Evolutionary conservation across 164 flowering plant species (phyloP), one percentile per base, ranked within the genome.

Genomic region (Piper betle): DNA sequence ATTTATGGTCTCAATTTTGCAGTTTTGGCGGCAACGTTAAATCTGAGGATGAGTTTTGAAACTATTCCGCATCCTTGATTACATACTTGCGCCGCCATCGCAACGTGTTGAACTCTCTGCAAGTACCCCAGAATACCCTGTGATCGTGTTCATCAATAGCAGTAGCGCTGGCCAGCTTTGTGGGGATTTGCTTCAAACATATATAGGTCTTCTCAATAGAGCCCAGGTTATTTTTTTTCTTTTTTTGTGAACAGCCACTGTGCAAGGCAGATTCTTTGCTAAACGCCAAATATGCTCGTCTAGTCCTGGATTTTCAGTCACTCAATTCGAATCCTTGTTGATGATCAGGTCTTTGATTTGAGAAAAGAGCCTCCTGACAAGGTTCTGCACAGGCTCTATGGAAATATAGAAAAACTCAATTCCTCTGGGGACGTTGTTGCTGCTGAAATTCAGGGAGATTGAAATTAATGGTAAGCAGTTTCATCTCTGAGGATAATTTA

Each of bases 91-190:
- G 11, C 74, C 80, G 33, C 2, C 33, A 16, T 79, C 68, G 10
- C 68, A 75, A 16, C 72, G 65, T 25, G 58, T 53, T 12, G 57
- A 53, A 6, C 13, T 33, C 48, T 53, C 42, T 65, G 37, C 70
- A 5, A 25, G 54, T 54, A n/a, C 63, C 46, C 93, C 93, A 9
- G 56, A 61, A 2, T 82, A 85, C 66, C 97, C 97, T 5, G 91
- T 89, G 58, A 11, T 89, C 18, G 97, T 85, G 53, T 89, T 89
- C 68, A 75, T 89, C 55, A 89, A 86, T 68, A 74, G 89, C 60
- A 85, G 67, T 75, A 85, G 94, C 72, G 97, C 91, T 53, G 97
- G 91, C 33, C 94, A 89, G 74, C 79, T 89, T 17, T 94, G 94
- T 62, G 82, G 83, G 37, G 79, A 85, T 53, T 84, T 90, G 72